phyloP scores from a whole-genome alignment of 805 yeast species.

The Candida silvatica region DNA sequence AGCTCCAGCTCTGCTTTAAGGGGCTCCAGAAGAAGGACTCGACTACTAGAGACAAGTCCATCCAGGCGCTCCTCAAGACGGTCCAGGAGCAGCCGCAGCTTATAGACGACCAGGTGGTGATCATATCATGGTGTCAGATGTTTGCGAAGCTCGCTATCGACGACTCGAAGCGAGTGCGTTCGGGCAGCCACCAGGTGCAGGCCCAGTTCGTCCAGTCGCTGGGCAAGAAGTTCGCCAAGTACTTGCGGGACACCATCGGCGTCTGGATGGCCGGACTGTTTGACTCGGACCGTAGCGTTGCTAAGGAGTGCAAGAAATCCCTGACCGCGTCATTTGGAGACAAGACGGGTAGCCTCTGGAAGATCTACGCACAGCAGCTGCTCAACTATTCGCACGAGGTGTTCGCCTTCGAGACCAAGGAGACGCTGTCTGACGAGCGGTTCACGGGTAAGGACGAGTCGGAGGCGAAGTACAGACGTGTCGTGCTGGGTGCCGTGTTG shows the following conservation, averaged over 20 bases:
- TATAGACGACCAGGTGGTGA: slow-evolving; percentile 42
- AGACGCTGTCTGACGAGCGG: slow-evolving; percentile 68
- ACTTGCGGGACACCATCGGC: slow-evolving; percentile 65
- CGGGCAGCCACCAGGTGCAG: slow-evolving; percentile 56
- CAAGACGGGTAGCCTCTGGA: slow-evolving; percentile 52
- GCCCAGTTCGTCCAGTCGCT: slow-evolving; percentile 39
- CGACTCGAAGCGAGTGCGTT: slow-evolving; percentile 56
- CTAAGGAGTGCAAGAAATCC: slow-evolving; percentile 37
- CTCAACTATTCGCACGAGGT: slow-evolving; percentile 45
- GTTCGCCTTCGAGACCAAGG: slow-evolving; percentile 46
- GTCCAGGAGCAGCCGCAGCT: slow-evolving; percentile 19
- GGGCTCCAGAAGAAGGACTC: slow-evolving; percentile 70
- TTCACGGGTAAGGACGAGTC: slow-evolving; percentile 61
- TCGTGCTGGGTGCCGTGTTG: slow-evolving; percentile 39
- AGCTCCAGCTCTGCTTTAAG: slow-evolving; percentile 59
- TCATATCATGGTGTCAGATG: slow-evolving; percentile 68
- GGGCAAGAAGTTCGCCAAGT: slow-evolving; percentile 53
- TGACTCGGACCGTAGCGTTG: slow-evolving; percentile 61
- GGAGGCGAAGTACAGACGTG: slow-evolving; percentile 51
- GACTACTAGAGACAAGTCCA: slow-evolving; percentile 78
- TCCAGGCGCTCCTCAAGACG: slow-evolving; percentile 40
- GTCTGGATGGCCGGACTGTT: slow-evolving; percentile 63
- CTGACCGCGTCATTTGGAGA: slow-evolving; percentile 48
- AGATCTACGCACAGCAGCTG: slow-evolving; percentile 46
- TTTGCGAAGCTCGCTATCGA: slow-evolving; percentile 76